Evolutionary conservation across 2,329 filamentous ascomycete genomes (phyloP).

Genomic region (Cercospora nicotianae): DNA sequence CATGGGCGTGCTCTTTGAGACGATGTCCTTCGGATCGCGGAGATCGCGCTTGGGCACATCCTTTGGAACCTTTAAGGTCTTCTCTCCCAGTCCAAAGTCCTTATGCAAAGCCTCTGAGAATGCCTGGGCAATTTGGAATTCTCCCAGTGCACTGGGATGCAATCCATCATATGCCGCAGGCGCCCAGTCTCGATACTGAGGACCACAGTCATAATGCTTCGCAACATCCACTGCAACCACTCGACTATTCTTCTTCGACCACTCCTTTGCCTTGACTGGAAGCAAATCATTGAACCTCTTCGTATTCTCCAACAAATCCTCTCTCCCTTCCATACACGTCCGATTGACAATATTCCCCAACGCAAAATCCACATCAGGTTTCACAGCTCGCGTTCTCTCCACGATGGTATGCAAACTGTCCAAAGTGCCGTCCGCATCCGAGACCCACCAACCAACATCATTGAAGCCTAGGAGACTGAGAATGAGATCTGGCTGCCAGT

Average conservation of each 20-base stretch:
- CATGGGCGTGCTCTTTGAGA: slow-evolving; percentile 11
- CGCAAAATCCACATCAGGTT: slow-evolving; percentile 28
- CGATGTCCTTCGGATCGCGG: slow-evolving; percentile 9
- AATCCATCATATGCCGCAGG: slow-evolving; percentile 20
- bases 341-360: slow-evolving; percentile 30
- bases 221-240: slow-evolving; percentile 40
- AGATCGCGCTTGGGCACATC: slow-evolving; percentile 17
- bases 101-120: slow-evolving; percentile 35
- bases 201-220: slow-evolving; percentile 28
- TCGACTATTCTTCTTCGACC: slow-evolving; percentile 34
- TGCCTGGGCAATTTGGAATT: slow-evolving; percentile 47
- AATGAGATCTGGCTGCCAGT: slow-evolving; percentile 38
- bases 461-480: slow-evolving; percentile 33
- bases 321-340: slow-evolving; percentile 21
- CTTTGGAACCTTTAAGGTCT: slow-evolving; percentile 7
- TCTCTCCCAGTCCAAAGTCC: slow-evolving; percentile 16
- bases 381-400: slow-evolving; percentile 35
- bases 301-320: slow-evolving; percentile 28
- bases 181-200: slow-evolving; percentile 13
- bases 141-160: slow-evolving; percentile 45
- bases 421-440: slow-evolving; percentile 27
- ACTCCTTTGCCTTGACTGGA: slow-evolving; percentile 27
- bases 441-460: slow-evolving; percentile 30
- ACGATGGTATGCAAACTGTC: slow-evolving; percentile 36
- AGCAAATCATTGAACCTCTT: slow-evolving; percentile 26